Evolutionary conservation across 2,329 filamentous ascomycete species (phyloP).

Genomic region (Coniosporium tulheliwenetii): DNA sequence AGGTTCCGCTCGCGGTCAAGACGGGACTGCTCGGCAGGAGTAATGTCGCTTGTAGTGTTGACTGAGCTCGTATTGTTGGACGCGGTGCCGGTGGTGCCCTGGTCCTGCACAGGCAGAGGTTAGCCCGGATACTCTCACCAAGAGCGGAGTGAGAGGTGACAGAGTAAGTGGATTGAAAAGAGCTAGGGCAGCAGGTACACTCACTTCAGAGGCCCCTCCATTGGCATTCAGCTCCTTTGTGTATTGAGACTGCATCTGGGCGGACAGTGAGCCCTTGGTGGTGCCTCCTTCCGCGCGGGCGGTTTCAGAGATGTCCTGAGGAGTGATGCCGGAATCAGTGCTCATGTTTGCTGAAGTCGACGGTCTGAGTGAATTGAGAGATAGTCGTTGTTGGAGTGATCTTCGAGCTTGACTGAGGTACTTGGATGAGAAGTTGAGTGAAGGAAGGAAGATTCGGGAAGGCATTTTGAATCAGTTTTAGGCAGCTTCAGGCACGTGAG

Average conservation of each 20-base stretch:
- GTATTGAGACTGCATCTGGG: constrained; percentile 17
- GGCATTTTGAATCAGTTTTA: too few species aligned
- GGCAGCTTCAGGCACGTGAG: too few species aligned
- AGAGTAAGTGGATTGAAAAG: background rate
- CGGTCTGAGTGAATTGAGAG: too few species aligned
- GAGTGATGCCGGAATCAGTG: background rate
- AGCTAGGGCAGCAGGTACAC: background rate
- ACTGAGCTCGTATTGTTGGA: background rate
- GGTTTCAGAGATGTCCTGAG: constrained; percentile 14
- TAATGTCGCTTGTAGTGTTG: constrained; percentile 2
- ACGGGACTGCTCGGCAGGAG: constrained; percentile 13
- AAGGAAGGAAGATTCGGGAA: too few species aligned
- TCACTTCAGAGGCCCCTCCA: background rate
- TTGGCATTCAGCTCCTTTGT: constrained; percentile 6
- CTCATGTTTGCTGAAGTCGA: background rate
- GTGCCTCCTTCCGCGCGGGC: constrained; percentile 16
- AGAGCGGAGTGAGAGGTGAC: constrained; percentile 3
- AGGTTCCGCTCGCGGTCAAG: constrained; percentile 16
- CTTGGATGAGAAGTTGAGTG: too few species aligned
- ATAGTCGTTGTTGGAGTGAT: too few species aligned
- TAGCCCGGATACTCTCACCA: constrained; percentile 1
- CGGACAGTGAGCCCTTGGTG: constrained; percentile 13
- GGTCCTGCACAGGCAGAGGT: background rate
- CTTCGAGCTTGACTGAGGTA: too few species aligned
- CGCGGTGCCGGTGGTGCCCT: background rate